These are phyloP conservation scores for Macrotyloma uniflorum DNA, from an alignment of 306 rosid species.

Conservation along the genomic window DNA sequence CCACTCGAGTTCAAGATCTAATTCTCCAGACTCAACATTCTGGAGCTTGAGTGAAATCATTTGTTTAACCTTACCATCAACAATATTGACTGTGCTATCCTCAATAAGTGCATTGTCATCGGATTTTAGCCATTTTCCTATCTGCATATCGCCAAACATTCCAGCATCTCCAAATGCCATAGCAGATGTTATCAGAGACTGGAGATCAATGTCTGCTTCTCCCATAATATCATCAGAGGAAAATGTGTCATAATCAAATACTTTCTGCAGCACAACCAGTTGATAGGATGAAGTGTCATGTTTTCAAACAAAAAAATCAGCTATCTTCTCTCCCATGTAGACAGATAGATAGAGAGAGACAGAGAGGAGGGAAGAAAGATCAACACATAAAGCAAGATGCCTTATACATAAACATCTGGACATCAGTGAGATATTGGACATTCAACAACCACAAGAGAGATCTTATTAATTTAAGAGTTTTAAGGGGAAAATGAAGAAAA, in stretches of 20 bases:
- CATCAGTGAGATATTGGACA: not conserved
- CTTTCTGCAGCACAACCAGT: constrained; percentile 62
- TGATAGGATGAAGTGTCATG: constrained; percentile 15
- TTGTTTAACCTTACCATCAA: constrained; percentile 80
- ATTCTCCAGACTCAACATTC: constrained; percentile 90
- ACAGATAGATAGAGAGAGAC: not conserved
- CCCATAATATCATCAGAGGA: constrained; percentile 99
- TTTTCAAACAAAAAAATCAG: not conserved
- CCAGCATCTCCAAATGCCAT: constrained; percentile 94
- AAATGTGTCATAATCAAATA: constrained; percentile 86
- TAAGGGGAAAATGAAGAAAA: not conserved
- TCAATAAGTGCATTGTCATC: constrained; percentile 77
- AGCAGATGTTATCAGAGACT: constrained; percentile 92
- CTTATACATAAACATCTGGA: not conserved
- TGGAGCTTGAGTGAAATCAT: constrained; percentile 77
- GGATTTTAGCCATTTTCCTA: constrained; percentile 96
- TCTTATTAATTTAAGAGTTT: not conserved
- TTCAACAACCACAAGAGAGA: not conserved
- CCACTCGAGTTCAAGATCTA: constrained; percentile 91
- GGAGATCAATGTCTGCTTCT: constrained; percentile 96
- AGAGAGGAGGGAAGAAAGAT: not conserved
- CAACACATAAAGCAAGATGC: not conserved
- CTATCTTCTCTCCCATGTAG: not conserved
- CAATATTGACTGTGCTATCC: constrained; percentile 81
- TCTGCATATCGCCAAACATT: constrained; percentile 92